Conservation (phyloP, 768 basidiomycete genomes). For the Pleurotus cornucopiae region DNA sequence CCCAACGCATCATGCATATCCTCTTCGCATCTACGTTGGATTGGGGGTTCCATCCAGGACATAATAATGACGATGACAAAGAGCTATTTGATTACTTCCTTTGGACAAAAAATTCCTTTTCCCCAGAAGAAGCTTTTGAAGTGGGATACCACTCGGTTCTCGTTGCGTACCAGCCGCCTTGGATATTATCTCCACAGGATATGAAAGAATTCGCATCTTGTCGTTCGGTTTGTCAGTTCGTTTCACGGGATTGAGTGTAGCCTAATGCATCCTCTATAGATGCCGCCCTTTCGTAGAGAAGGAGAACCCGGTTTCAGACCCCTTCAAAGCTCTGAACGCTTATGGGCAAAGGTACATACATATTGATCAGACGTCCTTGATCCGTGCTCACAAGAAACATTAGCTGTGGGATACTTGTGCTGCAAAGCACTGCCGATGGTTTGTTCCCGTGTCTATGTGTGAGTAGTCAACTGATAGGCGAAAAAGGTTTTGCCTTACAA, state of each 20-base stretch:
- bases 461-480: not conserved
- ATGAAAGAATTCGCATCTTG: constrained; percentile 48
- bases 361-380: not conserved
- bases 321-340: constrained; percentile 41
- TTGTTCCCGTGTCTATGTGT: constrained; percentile 25
- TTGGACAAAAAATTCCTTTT: constrained; percentile 26
- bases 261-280: constrained; percentile 18
- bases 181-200: constrained; percentile 51
- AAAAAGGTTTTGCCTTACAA: constrained; percentile 31
- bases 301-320: constrained; percentile 28
- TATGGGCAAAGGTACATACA: constrained; percentile 54
- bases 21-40: constrained; percentile 34
- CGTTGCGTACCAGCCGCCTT: constrained; percentile 59
- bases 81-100: constrained; percentile 41
- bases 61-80: constrained; percentile 29
- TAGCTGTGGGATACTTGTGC: constrained; percentile 59
- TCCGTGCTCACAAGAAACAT: not conserved
- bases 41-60: constrained; percentile 37
- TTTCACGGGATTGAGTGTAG: too few species aligned
- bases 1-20: constrained; percentile 42
- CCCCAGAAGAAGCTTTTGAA: constrained; percentile 7
- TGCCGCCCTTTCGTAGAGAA: constrained; percentile 32
- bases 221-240: constrained; percentile 27
- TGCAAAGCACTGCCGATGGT: constrained; percentile 43
- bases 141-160: constrained; percentile 34